Conservation (phyloP, 257 asterid species). For the Anisodus tanguticus region DNA sequence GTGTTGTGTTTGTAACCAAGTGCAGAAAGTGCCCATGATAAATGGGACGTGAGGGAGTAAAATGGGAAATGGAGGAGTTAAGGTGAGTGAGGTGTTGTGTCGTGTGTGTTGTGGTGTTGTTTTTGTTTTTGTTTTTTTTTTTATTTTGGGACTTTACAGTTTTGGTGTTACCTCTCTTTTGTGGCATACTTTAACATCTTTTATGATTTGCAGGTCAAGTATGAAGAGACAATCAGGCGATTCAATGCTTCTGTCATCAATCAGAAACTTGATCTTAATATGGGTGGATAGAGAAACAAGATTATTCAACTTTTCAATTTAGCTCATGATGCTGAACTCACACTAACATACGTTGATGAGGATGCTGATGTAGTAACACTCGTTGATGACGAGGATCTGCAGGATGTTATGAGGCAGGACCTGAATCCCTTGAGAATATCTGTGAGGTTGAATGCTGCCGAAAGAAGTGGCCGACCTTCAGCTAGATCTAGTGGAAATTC, state of each 20-base stretch:
- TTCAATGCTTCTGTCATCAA: slow-evolving; percentile 56
- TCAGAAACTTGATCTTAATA: slow-evolving; percentile 46
- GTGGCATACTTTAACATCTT: not conserved
- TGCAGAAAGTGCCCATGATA: too few relatives aligned
- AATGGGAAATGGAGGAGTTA: too few relatives aligned
- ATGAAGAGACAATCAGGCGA: slow-evolving; percentile 77
- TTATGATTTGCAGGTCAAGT: slow-evolving; percentile 60
- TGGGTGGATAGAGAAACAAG: slow-evolving; percentile 65
- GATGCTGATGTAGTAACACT: slow-evolving; percentile 74
- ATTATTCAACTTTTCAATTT: slow-evolving; percentile 64
- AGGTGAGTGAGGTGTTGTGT: too few relatives aligned
- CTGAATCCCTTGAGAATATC: slow-evolving; percentile 78
- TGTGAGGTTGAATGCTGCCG: slow-evolving; percentile 44
- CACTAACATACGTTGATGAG: slow-evolving; percentile 76
- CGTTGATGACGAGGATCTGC: slow-evolving; percentile 81
- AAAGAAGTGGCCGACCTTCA: slow-evolving; percentile 34
- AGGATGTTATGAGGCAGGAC: slow-evolving; percentile 68
- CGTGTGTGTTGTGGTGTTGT: too few relatives aligned
- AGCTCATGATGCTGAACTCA: slow-evolving; percentile 53
- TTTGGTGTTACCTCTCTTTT: not conserved
- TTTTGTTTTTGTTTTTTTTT: too few relatives aligned
- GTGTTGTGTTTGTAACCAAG: too few relatives aligned
- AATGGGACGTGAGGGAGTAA: too few relatives aligned
- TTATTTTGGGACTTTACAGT: too few relatives aligned
- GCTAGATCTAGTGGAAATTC: slow-evolving; percentile 49